phyloP scores from a whole-genome alignment of 495 filamentous ascomycete genomes.

The Penicillium ucsense region DNA sequence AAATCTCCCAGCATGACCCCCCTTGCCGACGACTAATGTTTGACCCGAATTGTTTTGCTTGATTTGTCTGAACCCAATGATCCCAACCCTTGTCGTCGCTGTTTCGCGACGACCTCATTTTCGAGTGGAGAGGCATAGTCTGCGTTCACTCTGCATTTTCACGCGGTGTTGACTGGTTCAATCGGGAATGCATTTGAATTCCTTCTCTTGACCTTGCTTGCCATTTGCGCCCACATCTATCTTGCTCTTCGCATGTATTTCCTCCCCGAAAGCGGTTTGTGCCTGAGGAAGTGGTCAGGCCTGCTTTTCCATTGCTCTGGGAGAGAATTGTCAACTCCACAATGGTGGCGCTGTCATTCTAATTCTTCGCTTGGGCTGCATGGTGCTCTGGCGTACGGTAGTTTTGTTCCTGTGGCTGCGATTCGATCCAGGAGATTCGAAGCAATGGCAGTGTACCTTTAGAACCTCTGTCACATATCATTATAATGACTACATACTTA shows the following conservation, averaged over 20 bases:
- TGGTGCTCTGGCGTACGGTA: conserved; percentile 19
- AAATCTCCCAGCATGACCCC: conserved; percentile 35
- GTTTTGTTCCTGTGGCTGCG: conserved; percentile 12
- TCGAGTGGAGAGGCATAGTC: too few relatives aligned
- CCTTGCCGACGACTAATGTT: conserved; percentile 30
- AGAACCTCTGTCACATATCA: conserved; percentile 4
- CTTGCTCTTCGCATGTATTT: background rate
- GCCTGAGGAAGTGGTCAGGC: too few relatives aligned
- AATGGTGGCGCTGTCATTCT: too few relatives aligned
- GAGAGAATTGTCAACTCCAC: too few relatives aligned
- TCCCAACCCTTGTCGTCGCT: too few relatives aligned
- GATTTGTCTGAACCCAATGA: background rate
- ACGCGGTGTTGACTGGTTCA: conserved; percentile 11
- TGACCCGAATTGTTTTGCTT: conserved; percentile 11
- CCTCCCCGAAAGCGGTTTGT: background rate
- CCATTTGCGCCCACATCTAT: background rate
- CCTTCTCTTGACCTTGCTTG: background rate
- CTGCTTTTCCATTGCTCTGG: too few relatives aligned
- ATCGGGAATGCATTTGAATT: background rate
- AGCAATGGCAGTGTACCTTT: conserved; percentile 19
- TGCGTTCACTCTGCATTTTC: conserved; percentile 14
- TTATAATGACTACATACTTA: conserved; percentile 22
- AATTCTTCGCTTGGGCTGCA: too few relatives aligned
- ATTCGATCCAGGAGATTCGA: conserved; percentile 16
- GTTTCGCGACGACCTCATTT: too few relatives aligned